A percentile compares a stretch with the other conserved stretches of the same genome.
Evolutionary conservation across 1,284 basidiomycete species (phyloP).

Genomic region (Grifola frondosa): DNA sequence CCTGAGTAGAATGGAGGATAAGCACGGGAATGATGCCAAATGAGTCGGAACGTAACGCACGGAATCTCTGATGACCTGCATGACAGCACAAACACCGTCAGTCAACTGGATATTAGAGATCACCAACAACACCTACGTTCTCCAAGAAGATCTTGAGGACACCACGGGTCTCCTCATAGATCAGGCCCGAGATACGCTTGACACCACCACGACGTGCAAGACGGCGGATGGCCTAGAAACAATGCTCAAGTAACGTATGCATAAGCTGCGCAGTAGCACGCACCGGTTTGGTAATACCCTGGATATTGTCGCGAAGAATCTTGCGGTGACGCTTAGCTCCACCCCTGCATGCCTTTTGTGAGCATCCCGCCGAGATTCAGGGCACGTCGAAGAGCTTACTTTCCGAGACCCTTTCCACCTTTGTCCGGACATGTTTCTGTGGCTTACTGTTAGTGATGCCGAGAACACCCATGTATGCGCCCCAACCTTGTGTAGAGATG

Average conservation of each 20-base stretch:
- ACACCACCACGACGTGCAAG: constrained; percentile 85
- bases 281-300: constrained; percentile 58
- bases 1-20: constrained; percentile 29
- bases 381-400: no score
- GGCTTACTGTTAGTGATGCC: no score
- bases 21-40: constrained; percentile 5
- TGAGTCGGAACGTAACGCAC: constrained; percentile 15
- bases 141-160: constrained; percentile 84
- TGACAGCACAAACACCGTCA: constrained; percentile 6
- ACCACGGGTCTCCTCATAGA: constrained; percentile 83
- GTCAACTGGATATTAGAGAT: not conserved
- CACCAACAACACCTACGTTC: constrained; percentile 37
- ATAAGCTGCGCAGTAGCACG: constrained; percentile 34
- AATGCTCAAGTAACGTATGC: constrained; percentile 21
- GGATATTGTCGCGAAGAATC: constrained; percentile 70
- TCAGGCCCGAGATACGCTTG: constrained; percentile 81
- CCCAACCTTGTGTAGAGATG: no score
- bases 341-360: no score
- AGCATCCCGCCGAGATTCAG: no score
- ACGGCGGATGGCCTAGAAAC: constrained; percentile 70
- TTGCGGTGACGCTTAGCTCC: constrained; percentile 64
- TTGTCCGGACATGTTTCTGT: constrained; percentile 57
- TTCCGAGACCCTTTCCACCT: constrained; percentile 49
- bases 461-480: no score
- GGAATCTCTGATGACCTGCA: constrained; percentile 76